These are phyloP conservation scores for Aspergillus diversus DNA, from an alignment of 495 filamentous ascomycete species.

Conservation along the genomic window DNA sequence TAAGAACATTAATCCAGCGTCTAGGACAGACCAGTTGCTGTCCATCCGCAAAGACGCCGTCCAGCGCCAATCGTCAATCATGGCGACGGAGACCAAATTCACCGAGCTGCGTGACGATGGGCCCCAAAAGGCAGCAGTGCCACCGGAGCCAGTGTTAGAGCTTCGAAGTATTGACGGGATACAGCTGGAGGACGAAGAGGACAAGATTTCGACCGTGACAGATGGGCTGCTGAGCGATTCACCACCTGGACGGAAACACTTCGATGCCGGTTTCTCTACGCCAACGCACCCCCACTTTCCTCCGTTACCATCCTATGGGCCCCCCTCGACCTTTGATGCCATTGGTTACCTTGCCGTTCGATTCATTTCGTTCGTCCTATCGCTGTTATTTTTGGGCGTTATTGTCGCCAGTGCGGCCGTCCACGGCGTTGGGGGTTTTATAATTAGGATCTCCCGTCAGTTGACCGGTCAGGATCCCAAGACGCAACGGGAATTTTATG, in stretches of 20 bases:
- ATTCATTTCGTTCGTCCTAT: constrained; percentile 70
- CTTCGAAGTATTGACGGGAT: constrained; percentile 18
- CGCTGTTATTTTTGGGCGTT: constrained; percentile 71
- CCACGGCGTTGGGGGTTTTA: constrained; percentile 57
- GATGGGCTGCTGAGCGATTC: constrained; percentile 21
- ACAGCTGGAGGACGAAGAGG: constrained; percentile 17
- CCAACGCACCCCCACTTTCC: constrained; percentile 78
- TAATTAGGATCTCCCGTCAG: constrained; percentile 50
- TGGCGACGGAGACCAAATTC: constrained; percentile 7
- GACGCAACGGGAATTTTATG: constrained; percentile 64
- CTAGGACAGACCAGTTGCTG: constrained; percentile 2
- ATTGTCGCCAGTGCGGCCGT: constrained; percentile 75
- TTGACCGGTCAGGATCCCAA: constrained; percentile 61
- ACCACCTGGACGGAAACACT: not conserved
- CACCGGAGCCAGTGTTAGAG: constrained; percentile 13
- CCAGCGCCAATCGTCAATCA: constrained; percentile 12
- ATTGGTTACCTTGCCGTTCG: constrained; percentile 68
- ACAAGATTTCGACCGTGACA: constrained; percentile 17
- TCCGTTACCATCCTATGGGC: constrained; percentile 80
- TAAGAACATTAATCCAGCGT: constrained; percentile 4
- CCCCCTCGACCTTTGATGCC: constrained; percentile 64
- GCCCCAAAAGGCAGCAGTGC: not conserved
- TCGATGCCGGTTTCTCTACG: constrained; percentile 5
- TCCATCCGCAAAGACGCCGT: constrained; percentile 1
- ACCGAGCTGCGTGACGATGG: not conserved